Conservation (phyloP, 305 asterid genomes). For the Rubia peregrina region DNA sequence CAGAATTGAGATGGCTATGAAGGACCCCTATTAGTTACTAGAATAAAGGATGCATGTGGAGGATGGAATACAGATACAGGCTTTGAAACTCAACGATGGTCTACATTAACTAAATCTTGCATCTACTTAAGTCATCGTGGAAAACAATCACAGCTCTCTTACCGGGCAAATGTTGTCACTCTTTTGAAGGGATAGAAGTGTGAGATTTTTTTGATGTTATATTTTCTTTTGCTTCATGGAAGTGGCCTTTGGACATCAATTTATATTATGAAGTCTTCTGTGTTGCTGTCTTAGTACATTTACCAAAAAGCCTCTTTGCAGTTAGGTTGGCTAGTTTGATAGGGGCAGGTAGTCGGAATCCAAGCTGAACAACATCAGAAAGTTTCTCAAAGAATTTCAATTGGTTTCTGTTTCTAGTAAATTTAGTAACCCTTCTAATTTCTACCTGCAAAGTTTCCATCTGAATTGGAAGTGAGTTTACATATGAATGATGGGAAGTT, state of each 20-base stretch:
- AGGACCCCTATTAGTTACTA: not conserved
- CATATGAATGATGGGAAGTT: not conserved
- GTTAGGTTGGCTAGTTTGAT: not conserved
- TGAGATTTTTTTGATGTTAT: not conserved
- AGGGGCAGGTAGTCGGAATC: not conserved
- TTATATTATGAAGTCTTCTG: not conserved
- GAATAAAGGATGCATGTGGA: not conserved
- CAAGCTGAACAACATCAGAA: not conserved
- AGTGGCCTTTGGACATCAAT: not conserved
- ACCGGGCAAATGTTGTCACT: not conserved
- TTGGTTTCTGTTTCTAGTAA: not conserved
- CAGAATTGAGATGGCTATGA: not conserved
- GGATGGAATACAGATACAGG: not conserved
- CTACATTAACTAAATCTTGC: not conserved
- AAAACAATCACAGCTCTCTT: not conserved
- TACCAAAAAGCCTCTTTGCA: not conserved
- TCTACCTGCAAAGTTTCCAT: not conserved
- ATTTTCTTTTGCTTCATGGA: slow-evolving; percentile 4
- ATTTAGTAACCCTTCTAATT: not conserved
- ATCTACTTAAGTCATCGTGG: not conserved
- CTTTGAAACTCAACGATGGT: not conserved
- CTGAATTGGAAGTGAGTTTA: not conserved
- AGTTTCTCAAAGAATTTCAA: not conserved
- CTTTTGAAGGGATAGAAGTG: not conserved
- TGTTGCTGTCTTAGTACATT: not conserved